phyloP scores from a whole-genome alignment of 176 grass and related monocot species.

The Triticum dicoccoides region DNA sequence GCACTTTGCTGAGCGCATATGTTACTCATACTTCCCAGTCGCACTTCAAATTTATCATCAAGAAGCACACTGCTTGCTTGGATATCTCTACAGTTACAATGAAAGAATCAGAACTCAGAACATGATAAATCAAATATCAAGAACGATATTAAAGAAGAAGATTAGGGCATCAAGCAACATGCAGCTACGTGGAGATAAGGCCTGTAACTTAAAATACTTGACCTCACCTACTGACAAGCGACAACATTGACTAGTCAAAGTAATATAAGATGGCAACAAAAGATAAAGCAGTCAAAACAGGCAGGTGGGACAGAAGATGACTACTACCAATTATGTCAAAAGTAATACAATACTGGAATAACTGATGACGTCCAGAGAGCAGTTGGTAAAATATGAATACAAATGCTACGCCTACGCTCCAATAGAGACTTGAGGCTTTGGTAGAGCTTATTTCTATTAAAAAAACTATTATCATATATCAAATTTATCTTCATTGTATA shows the following conservation, averaged over 20 bases:
- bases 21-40: conserved; percentile 90
- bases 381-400: conserved; percentile 20
- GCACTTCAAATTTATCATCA: conserved; percentile 93
- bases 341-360: not conserved
- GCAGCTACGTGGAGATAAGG: conserved; percentile 10
- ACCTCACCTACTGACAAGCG: not conserved
- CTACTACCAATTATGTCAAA: conserved; percentile 5
- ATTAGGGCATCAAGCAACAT: conserved; percentile 7
- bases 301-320: not conserved
- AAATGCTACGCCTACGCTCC: not conserved
- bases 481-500: not conserved
- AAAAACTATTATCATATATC: conserved; percentile 11
- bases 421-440: conserved; percentile 14
- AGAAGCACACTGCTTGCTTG: conserved; percentile 98
- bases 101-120: conserved; percentile 3
- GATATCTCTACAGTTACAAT: conserved; percentile 70
- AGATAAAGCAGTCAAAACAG: conserved; percentile 17
- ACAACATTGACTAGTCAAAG: conserved; percentile 17
- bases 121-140: conserved; percentile 14
- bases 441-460: not conserved
- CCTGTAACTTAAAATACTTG: conserved; percentile 1
- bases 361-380: not conserved
- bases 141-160: conserved; percentile 12
- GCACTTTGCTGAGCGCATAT: conserved; percentile 76
- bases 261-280: conserved; percentile 14